These are phyloP conservation scores for Dactylellina leptospora DNA, from an alignment of 2,329 filamentous ascomycete species.

Conservation along the genomic window DNA sequence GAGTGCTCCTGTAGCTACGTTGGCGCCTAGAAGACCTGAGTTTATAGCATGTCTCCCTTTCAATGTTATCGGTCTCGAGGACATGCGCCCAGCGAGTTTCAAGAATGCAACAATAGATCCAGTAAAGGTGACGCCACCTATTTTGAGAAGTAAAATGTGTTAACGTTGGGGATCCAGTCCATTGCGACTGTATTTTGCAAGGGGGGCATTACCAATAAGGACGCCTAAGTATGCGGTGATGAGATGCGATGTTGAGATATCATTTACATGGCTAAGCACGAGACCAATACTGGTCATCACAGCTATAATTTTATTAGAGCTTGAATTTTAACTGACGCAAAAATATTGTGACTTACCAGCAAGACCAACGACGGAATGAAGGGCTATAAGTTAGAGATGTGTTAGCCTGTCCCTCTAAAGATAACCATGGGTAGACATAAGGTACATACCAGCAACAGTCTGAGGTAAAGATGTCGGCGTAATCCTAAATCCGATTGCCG, in stretches of 20 bases:
- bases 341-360: slow-evolving; percentile 61
- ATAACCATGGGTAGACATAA: no score
- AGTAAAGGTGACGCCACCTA: slow-evolving; percentile 84
- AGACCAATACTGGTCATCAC: slow-evolving; percentile 89
- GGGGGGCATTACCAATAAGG: slow-evolving; percentile 70
- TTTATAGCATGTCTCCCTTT: slow-evolving; percentile 81
- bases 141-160: background rate
- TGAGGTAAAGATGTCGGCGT: slow-evolving; percentile 88
- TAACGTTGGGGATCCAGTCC: background rate
- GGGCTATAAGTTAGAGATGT: slow-evolving; percentile 62
- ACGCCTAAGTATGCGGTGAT: slow-evolving; percentile 88
- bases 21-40: slow-evolving; percentile 75
- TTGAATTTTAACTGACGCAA: background rate
- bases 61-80: slow-evolving; percentile 76
- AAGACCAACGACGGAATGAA: slow-evolving; percentile 89
- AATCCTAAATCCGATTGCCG: slow-evolving; percentile 83
- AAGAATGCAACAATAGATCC: slow-evolving; percentile 89
- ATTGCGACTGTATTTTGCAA: background rate
- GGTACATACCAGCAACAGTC: slow-evolving; percentile 69
- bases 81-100: slow-evolving; percentile 84
- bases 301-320: slow-evolving; percentile 62
- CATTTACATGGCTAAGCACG: slow-evolving; percentile 76
- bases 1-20: slow-evolving; percentile 82
- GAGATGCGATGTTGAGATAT: slow-evolving; percentile 80
- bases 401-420: no score